Conservation (phyloP, 1,284 basidiomycete species). For the Apiotrichum gamsii region DNA sequence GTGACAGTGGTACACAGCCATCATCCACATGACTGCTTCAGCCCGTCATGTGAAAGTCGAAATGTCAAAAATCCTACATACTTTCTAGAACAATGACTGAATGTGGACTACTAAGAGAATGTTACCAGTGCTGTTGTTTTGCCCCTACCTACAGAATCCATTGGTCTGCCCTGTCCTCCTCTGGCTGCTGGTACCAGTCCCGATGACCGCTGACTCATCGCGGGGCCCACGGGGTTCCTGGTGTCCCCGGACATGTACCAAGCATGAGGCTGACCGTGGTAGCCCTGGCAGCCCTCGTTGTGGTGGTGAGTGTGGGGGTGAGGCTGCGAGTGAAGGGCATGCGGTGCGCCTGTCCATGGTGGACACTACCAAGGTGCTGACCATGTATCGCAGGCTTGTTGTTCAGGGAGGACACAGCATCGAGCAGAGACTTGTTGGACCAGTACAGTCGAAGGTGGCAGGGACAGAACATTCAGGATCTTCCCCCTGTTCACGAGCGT, state of each 20-base stretch:
- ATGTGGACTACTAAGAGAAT: too few species aligned
- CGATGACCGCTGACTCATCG: too few species aligned
- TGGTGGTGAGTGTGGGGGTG: neutral
- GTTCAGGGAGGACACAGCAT: conserved; percentile 27
- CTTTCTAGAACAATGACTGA: too few species aligned
- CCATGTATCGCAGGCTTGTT: conserved; percentile 10
- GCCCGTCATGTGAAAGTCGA: too few species aligned
- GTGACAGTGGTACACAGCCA: too few species aligned
- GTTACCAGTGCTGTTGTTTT: neutral
- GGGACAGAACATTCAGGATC: conserved; percentile 39
- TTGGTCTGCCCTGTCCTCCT: conserved; percentile 12
- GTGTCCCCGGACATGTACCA: conserved; percentile 8
- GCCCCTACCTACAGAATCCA: conserved; percentile 19
- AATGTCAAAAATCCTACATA: too few species aligned
- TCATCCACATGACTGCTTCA: too few species aligned
- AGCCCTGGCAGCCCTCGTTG: neutral
- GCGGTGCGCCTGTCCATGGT: too few species aligned
- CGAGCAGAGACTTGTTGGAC: conserved; percentile 43
- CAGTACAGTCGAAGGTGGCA: conserved; percentile 44
- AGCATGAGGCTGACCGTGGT: neutral
- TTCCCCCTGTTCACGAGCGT: conserved; percentile 35
- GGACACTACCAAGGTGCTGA: too few species aligned
- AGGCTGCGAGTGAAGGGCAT: neutral
- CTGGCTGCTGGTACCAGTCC: neutral
- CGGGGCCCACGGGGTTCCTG: conserved; percentile 12